These are phyloP conservation scores for Aspergillus steynii DNA, from an alignment of 495 filamentous ascomycete species.

Conservation along the genomic window DNA sequence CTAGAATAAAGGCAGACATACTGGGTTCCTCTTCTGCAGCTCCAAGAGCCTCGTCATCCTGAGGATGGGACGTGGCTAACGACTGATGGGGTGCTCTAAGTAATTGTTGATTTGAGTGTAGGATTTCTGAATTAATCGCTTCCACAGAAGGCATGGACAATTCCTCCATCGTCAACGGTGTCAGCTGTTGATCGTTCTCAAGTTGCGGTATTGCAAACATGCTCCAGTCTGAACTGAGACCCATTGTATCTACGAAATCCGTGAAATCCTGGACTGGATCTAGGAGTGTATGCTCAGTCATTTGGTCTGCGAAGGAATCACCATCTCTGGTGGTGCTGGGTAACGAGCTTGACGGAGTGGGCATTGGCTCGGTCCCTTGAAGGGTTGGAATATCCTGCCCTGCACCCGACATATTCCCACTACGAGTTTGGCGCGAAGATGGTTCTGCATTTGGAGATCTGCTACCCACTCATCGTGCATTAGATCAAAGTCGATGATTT, in stretches of 20 bases:
- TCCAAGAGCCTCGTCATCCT: neutral
- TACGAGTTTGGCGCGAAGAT: too few relatives aligned
- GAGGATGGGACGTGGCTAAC: too few relatives aligned
- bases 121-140: neutral
- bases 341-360: neutral
- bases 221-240: neutral
- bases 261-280: neutral
- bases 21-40: neutral
- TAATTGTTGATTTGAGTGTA: too few relatives aligned
- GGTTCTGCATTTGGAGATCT: neutral
- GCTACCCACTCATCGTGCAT: neutral
- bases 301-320: neutral
- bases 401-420: neutral
- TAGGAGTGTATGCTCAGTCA: neutral
- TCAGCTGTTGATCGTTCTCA: neutral
- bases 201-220: constrained; percentile 1
- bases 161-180: neutral
- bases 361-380: neutral
- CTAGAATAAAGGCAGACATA: neutral
- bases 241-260: neutral
- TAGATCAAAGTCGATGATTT: neutral
- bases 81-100: too few relatives aligned
- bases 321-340: neutral
- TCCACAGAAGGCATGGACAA: neutral
- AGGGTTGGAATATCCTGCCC: neutral